Percentiles rank a stretch among this genome's conserved stretches.
phyloP scores from a whole-genome alignment of 148 eudicot species.

The Cornus controversa region DNA sequence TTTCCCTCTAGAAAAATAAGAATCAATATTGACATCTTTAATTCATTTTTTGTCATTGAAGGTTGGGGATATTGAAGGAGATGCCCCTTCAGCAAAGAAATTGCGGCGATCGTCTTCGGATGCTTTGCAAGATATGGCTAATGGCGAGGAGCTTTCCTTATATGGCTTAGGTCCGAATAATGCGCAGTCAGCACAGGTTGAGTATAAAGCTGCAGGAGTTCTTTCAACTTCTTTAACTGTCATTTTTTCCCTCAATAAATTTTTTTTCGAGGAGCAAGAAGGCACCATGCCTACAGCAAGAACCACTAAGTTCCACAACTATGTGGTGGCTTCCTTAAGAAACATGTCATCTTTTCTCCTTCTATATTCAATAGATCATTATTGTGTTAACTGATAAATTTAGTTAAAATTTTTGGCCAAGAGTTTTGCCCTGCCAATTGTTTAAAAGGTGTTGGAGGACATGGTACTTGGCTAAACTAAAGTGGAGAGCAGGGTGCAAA shows the following conservation, averaged over 20 bases:
- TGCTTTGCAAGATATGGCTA: conserved; percentile 79
- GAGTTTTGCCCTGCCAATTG: not conserved
- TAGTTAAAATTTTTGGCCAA: not conserved
- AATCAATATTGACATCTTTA: not conserved
- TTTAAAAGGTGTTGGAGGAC: not conserved
- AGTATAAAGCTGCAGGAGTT: not conserved
- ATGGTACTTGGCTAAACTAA: not conserved
- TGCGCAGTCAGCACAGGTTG: conserved; percentile 84
- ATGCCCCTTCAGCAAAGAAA: conserved; percentile 66
- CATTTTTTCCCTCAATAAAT: not conserved
- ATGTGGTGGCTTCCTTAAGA: not conserved
- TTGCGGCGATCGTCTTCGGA: conserved; percentile 80
- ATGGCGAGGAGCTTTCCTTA: conserved; percentile 79
- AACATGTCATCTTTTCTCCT: not conserved
- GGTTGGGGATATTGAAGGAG: conserved; percentile 92
- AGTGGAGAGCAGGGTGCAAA: not conserved
- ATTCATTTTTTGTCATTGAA: conserved; percentile 24
- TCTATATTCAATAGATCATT: not conserved
- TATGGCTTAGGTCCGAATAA: conserved; percentile 80
- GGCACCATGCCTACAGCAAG: not conserved
- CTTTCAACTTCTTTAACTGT: not conserved
- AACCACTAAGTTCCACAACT: not conserved
- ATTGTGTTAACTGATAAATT: not conserved
- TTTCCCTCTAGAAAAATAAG: not conserved
- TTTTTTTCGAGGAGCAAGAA: not conserved